Base-by-base conservation (phyloP, 2,329 filamentous ascomycete species). In the Cladosporium sp. region DNA sequence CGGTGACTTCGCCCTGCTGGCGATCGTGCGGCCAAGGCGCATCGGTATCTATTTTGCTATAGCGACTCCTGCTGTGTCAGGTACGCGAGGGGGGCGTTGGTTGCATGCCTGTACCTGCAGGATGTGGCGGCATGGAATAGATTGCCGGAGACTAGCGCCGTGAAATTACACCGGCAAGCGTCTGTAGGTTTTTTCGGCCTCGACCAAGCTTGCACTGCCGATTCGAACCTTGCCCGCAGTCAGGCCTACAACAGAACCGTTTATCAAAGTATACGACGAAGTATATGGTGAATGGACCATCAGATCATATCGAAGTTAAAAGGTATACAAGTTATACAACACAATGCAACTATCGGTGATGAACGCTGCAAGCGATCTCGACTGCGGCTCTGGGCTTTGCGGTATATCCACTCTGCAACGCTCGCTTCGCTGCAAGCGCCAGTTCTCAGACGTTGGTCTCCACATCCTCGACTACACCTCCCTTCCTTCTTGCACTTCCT, bases 391-490 rank as follows among this genome's bases (percentile, higher is more conserved):
- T 54, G 49, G 30, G 48, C 43, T 53, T 5, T 46, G 36, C 21
- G 36, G 58, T 48, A 23, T 36, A 48, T 32, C 43, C 43, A 57
- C 28, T 57, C 32, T 16, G 43, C 58, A 43, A 58, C 16, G 48
- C 59, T 53, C 48, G 48, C 48, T 63, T 63, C 30, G 59, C 10
- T 53, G 48, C 59, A 54, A 63, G 59, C 59, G 48, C 59, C 59
- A 28, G 28, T 18, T 43, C 48, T 62, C 48, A 63, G 25, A 63
- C 59, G 18, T 49, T 34, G 25, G 58, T 49, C 46, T 61, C 58
- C 58, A 32, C 58, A 53, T n/a, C 49, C 49, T 30, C 26, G 16
- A 53, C 18, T n/a, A 18, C 36, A 43, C 36, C 14, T 43, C 36
- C 36, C 48, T 14, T 51, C n/a, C n/a, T n/a, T n/a, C n/a, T n/a